phyloP scores from a whole-genome alignment of 495 filamentous ascomycete species.

The Baudoinia panamericana region DNA sequence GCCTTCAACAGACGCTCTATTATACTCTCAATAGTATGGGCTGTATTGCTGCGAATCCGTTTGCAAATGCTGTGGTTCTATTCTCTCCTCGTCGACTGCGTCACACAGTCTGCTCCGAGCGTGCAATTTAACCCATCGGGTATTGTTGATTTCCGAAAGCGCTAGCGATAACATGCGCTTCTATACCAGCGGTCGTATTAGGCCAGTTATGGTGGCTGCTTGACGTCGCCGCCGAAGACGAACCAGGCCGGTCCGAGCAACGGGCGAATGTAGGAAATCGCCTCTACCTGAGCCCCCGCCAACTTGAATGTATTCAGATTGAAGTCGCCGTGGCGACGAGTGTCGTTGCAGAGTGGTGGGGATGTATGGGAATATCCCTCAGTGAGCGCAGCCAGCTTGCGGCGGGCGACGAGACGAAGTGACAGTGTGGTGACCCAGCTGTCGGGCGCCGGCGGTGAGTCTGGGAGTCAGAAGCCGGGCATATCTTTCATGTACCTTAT shows the following conservation, averaged over 20 bases:
- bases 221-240: conserved; percentile 89
- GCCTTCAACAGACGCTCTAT: not conserved
- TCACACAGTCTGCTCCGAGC: conserved; percentile 1
- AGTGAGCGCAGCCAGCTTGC: conserved; percentile 8
- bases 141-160: not conserved
- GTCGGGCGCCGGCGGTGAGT: not conserved
- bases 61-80: not conserved
- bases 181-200: not conserved
- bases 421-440: not conserved
- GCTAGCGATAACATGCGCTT: not conserved
- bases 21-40: not conserved
- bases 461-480: conserved; percentile 5
- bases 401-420: not conserved
- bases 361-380: conserved; percentile 1
- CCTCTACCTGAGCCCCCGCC: conserved; percentile 70
- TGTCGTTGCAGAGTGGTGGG: not conserved
- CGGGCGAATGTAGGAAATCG: conserved; percentile 78
- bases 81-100: not conserved
- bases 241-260: conserved; percentile 90
- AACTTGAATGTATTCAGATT: conserved; percentile 68
- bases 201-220: conserved; percentile 91
- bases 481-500: no score
- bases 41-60: not conserved
- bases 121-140: conserved; percentile 17
- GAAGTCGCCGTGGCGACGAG: conserved; percentile 14